phyloP scores from a whole-genome alignment of 805 yeast species.

The Lachancea lanzarotensis region DNA sequence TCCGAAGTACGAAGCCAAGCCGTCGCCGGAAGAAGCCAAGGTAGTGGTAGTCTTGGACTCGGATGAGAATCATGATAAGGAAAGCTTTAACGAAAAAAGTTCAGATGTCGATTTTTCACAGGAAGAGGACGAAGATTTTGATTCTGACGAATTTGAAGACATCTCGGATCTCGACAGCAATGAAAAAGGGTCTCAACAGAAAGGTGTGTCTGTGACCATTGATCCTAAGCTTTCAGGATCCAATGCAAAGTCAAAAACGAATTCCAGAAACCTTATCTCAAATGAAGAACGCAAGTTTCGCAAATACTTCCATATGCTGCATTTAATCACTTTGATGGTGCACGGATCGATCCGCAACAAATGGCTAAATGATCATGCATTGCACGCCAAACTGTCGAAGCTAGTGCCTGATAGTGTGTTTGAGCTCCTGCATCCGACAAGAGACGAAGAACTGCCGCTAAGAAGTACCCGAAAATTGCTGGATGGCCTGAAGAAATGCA shows the following conservation, averaged over 20 bases:
- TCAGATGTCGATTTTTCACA: background rate
- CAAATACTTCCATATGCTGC: constrained; percentile 49
- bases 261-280: constrained; percentile 35
- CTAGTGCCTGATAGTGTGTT: constrained; percentile 44
- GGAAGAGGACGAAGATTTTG: constrained; percentile 22
- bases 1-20: constrained; percentile 1
- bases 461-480: constrained; percentile 57
- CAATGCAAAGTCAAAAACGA: constrained; percentile 10
- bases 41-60: constrained; percentile 13
- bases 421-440: constrained; percentile 44
- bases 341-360: constrained; percentile 65
- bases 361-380: constrained; percentile 56
- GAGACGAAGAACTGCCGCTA: constrained; percentile 33
- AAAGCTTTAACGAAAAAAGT: background rate
- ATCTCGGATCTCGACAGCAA: constrained; percentile 15
- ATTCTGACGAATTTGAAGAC: constrained; percentile 24
- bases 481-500: constrained; percentile 66
- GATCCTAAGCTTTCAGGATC: constrained; percentile 10
- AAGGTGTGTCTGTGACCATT: constrained; percentile 26
- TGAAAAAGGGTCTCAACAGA: constrained; percentile 13
- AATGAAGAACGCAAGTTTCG: constrained; percentile 53
- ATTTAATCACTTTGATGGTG: constrained; percentile 50
- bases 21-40: constrained; percentile 3
- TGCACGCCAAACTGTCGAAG: constrained; percentile 38
- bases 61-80: constrained; percentile 5